Base-by-base conservation (phyloP, 768 basidiomycete species). In the Hericium rajendrae region DNA sequence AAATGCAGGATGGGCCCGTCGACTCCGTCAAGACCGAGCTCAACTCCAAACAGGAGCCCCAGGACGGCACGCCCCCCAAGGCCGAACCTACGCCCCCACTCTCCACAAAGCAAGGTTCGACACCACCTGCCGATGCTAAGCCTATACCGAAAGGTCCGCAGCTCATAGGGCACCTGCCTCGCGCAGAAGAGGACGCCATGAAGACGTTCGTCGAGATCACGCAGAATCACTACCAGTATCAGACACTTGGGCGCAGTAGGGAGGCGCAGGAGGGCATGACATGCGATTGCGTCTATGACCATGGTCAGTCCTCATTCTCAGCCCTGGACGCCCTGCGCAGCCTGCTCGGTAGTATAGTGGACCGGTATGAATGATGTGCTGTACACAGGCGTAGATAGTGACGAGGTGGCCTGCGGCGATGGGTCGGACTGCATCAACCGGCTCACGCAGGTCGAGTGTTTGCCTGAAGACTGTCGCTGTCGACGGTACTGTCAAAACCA, bases 391-490 rank as follows among this genome's bases (percentile, higher is more conserved):
- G 67, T 72, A 24, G 85, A 88, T 68, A 76, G 78, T 60, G 77
- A 75, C 12, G 75, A 81, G 48, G 72, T 71, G 54, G 91, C 92
- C 6, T 99, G 97, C 71, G 92, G 94, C 24, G 81, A 84, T 40
- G 43, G 43, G n/a, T 46, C 43, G n/a, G 91, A 95, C 73, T 99
- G 97, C 70, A 97, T 99, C 74, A 99, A 98, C 71, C 80, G 94
- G 57, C 81, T 98, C 60, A 94, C 97, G 24, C 94, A 95, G 71
- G 92, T 98, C 12, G 97, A 99, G 72, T 99, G 97, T 72, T 72
- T 94, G n/a, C 74, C 82, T 13, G 86, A 80, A 40, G 94, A 97
- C 63, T 99, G 97, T 74, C 82, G 87, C 40, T 93, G 91, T 74
- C 76, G 82, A 48, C 66, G 73, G 6, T 77, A 86, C 64, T 99